A percentile compares a stretch with the other conserved stretches of the same genome.
phyloP scores from a whole-genome alignment of 1,284 basidiomycete genomes.

The Hymenochaete sp. region DNA sequence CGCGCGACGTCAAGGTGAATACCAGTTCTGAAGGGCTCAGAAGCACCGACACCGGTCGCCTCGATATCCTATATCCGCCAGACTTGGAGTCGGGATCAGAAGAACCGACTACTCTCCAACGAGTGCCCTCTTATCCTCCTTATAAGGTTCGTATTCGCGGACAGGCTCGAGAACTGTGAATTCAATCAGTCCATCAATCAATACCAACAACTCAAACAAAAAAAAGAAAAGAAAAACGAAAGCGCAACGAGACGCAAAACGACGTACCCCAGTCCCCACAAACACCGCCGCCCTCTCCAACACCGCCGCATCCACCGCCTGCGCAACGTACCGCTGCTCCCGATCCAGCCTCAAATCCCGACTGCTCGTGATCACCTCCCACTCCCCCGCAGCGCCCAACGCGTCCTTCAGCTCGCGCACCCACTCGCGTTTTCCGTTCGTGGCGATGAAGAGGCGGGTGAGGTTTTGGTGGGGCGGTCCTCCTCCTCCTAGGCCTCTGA shows the following conservation, averaged over 20 bases:
- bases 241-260: background rate
- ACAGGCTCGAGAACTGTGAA: conserved; percentile 25
- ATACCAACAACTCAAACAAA: background rate
- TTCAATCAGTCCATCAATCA: background rate
- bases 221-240: conserved; percentile 1
- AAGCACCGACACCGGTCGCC: too few species aligned
- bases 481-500: conserved; percentile 16
- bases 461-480: conserved; percentile 13
- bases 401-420: conserved; percentile 23
- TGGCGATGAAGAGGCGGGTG: conserved; percentile 30
- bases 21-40: too few species aligned
- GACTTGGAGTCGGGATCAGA: too few species aligned
- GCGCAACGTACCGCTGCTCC: conserved; percentile 28
- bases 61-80: too few species aligned
- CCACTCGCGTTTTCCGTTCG: conserved; percentile 29
- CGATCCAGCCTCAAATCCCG: conserved; percentile 20
- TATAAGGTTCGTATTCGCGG: conserved; percentile 24
- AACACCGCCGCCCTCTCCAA: conserved; percentile 33
- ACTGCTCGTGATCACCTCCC: conserved; percentile 17
- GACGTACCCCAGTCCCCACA: conserved; percentile 36
- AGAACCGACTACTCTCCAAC: conserved; percentile 11
- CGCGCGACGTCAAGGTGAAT: too few species aligned
- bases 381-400: conserved; percentile 17
- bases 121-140: conserved; percentile 19
- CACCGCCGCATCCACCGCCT: conserved; percentile 35